These are phyloP conservation scores for Didymella lethalis DNA, from an alignment of 2,329 filamentous ascomycete genomes.

Conservation along the genomic window DNA sequence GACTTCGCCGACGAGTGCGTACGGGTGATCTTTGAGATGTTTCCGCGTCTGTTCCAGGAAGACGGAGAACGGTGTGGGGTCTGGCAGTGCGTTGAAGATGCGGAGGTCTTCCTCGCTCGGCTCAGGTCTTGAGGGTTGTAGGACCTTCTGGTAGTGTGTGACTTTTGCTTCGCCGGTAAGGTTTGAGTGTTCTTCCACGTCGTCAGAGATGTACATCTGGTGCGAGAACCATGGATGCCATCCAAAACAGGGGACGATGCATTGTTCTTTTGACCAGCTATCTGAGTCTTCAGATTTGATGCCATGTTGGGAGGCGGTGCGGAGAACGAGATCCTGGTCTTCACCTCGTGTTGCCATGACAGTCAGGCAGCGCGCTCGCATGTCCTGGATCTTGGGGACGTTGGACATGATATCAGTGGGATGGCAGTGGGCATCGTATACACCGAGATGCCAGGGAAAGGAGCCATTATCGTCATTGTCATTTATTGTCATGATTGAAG, in stretches of 20 bases:
- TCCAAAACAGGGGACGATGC: conserved; percentile 76
- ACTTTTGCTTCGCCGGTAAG: conserved; percentile 57
- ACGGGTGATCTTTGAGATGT: conserved; percentile 65
- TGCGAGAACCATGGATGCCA: conserved; percentile 91
- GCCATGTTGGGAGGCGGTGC: conserved; percentile 65
- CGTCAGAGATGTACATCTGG: conserved; percentile 67
- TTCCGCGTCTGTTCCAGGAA: conserved; percentile 65
- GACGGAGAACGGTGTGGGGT: conserved; percentile 66
- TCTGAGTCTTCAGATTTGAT: conserved; percentile 47
- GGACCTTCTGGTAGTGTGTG: conserved; percentile 71
- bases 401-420: conserved; percentile 78
- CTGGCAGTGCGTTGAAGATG: conserved; percentile 61
- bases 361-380: conserved; percentile 72
- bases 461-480: background rate
- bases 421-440: conserved; percentile 84
- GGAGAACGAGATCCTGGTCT: conserved; percentile 76
- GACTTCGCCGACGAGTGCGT: conserved; percentile 77
- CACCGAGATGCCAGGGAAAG: conserved; percentile 74
- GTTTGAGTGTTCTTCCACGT: conserved; percentile 34
- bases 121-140: conserved; percentile 57
- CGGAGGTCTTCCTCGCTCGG: conserved; percentile 51
- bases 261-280: conserved; percentile 47
- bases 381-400: conserved; percentile 64
- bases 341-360: conserved; percentile 80
- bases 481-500: background rate